Percentiles rank a stretch among this genome's conserved stretches.
phyloP scores from a whole-genome alignment of 805 yeast genomes.

The Starmera caribaea region DNA sequence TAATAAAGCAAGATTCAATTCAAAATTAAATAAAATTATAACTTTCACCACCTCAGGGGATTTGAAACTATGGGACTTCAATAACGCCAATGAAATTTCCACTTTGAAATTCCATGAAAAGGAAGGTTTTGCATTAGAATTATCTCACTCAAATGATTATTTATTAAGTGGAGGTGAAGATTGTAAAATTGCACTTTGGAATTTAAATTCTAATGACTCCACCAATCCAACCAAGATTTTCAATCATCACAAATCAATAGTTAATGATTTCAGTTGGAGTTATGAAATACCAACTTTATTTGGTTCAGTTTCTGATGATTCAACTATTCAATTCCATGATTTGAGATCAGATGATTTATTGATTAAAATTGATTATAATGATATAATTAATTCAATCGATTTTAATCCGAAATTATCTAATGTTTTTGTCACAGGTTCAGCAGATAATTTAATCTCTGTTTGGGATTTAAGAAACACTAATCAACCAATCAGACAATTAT shows the following conservation, averaged over 20 bases:
- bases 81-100: conserved; percentile 11
- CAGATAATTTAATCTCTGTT: conserved; percentile 61
- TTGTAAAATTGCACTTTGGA: conserved; percentile 64
- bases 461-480: conserved; percentile 66
- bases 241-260: conserved; percentile 43
- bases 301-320: conserved; percentile 68
- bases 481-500: conserved; percentile 51
- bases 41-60: conserved; percentile 30
- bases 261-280: conserved; percentile 63
- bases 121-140: conserved; percentile 66
- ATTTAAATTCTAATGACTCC: conserved; percentile 24
- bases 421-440: conserved; percentile 67
- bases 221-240: conserved; percentile 37
- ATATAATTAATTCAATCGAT: conserved; percentile 57
- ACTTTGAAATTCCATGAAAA: conserved; percentile 44
- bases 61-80: conserved; percentile 32
- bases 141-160: conserved; percentile 39
- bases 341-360: conserved; percentile 33
- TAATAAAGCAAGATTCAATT: conserved; percentile 43
- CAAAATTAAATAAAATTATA: conserved; percentile 18
- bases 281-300: conserved; percentile 32
- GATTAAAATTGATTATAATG: conserved; percentile 40
- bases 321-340: conserved; percentile 52
- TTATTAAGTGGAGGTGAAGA: conserved; percentile 63
- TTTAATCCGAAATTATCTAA: conserved; percentile 48